phyloP scores from a whole-genome alignment of 2,329 filamentous ascomycete genomes.

The Peltaster fructicola region DNA sequence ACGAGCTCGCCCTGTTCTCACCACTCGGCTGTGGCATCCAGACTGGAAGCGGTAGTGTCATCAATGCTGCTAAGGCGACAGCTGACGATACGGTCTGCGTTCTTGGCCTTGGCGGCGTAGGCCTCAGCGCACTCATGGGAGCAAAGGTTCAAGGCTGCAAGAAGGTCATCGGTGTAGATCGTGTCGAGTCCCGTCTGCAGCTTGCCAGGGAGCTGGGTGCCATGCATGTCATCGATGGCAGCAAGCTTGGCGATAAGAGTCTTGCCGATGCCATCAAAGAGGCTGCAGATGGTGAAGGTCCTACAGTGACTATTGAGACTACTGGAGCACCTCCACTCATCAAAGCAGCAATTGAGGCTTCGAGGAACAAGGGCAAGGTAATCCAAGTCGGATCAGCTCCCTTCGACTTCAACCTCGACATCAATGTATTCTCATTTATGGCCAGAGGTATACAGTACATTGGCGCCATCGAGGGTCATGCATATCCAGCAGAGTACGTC shows the following conservation, averaged over 20 bases:
- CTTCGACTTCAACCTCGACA: conserved; percentile 23
- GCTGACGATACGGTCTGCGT: conserved; percentile 23
- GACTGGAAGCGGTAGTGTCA: conserved; percentile 26
- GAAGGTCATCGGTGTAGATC: conserved; percentile 26
- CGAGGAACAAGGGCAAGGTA: conserved; percentile 29
- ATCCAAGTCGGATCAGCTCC: conserved; percentile 34
- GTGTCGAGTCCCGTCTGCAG: conserved; percentile 19
- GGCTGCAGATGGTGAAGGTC: conserved; percentile 22
- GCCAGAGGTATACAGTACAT: conserved; percentile 30
- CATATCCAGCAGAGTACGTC: conserved; percentile 24
- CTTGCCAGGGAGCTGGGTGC: conserved; percentile 25
- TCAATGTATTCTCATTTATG: conserved; percentile 31
- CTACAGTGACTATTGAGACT: conserved; percentile 32
- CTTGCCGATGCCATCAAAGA: conserved; percentile 21
- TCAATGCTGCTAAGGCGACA: conserved; percentile 23
- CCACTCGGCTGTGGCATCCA: conserved; percentile 31
- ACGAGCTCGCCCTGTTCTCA: conserved; percentile 25
- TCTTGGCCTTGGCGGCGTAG: conserved; percentile 30
- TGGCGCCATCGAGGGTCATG: conserved; percentile 31
- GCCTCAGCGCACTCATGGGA: conserved; percentile 30
- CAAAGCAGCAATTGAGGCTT: conserved; percentile 24
- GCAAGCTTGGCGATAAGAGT: conserved; percentile 15
- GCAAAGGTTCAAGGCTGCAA: conserved; percentile 26
- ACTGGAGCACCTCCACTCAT: conserved; percentile 29
- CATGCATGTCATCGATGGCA: conserved; percentile 22